Percentiles rank a stretch among this genome's conserved stretches.
Conservation (phyloP, 306 rosid species). For the Vigna nakashimae region DNA sequence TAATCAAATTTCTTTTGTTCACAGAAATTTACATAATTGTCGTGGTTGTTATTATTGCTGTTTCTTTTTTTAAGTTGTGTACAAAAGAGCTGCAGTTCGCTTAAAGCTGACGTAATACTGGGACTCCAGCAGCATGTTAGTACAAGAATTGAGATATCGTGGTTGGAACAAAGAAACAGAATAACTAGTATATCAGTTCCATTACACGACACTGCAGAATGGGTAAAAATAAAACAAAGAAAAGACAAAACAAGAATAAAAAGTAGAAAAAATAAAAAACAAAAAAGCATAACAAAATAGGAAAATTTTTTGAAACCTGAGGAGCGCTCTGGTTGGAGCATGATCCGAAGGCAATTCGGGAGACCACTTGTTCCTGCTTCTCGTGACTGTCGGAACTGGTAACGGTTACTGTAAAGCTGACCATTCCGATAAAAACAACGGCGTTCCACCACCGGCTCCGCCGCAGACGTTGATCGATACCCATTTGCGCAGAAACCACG, state of each 20-base stretch:
- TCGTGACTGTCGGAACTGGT: slow-evolving; percentile 45
- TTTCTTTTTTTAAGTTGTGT: background rate
- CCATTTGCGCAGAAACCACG: slow-evolving; percentile 42
- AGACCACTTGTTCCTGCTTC: slow-evolving; percentile 49
- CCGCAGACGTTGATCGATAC: slow-evolving; percentile 41
- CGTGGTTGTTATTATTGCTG: background rate
- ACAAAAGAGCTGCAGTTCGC: slow-evolving; percentile 42
- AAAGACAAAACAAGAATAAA: background rate
- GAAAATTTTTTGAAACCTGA: slow-evolving; percentile 54
- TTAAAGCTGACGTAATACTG: slow-evolving; percentile 40
- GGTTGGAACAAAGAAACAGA: slow-evolving; percentile 41
- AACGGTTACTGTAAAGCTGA: slow-evolving; percentile 26
- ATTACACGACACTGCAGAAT: slow-evolving; percentile 18
- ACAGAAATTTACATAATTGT: background rate
- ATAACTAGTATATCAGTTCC: slow-evolving; percentile 30
- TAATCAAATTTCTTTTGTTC: slow-evolving; percentile 1
- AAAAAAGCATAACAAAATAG: background rate
- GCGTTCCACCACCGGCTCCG: slow-evolving; percentile 46
- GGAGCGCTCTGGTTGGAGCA: slow-evolving; percentile 75
- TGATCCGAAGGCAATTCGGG: slow-evolving; percentile 89
- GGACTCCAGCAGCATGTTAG: slow-evolving; percentile 9
- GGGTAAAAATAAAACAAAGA: slow-evolving; percentile 14
- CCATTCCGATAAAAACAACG: slow-evolving; percentile 41
- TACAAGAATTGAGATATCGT: slow-evolving; percentile 40
- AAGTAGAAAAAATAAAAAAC: background rate